These are phyloP conservation scores for Chalciporus sp. DNA, from an alignment of 1,284 basidiomycete species.

Conservation along the genomic window DNA sequence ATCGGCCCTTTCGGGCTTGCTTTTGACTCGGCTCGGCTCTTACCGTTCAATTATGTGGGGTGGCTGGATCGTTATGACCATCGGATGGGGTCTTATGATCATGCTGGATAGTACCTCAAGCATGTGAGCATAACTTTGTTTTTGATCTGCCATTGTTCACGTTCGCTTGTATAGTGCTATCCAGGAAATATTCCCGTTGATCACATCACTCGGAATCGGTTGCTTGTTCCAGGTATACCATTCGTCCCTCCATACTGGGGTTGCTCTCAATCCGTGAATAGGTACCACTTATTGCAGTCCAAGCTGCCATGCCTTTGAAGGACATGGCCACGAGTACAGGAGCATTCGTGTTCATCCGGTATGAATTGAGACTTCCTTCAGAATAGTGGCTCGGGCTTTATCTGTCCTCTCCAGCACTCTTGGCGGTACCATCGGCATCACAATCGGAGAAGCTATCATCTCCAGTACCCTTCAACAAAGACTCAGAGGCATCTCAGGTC, in stretches of 20 bases:
- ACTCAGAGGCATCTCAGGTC: constrained; percentile 48
- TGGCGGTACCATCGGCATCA: constrained; percentile 43
- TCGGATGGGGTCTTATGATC: constrained; percentile 41
- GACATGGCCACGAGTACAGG: constrained; percentile 48
- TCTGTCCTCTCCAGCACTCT: constrained; percentile 25
- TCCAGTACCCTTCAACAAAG: constrained; percentile 46
- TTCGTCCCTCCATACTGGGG: background rate
- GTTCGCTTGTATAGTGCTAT: constrained; percentile 20
- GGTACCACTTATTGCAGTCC: constrained; percentile 40
- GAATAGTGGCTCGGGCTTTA: background rate
- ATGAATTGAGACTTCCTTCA: background rate
- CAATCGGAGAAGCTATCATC: constrained; percentile 35
- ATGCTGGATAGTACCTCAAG: constrained; percentile 35
- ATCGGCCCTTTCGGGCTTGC: constrained; percentile 38
- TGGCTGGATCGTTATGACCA: constrained; percentile 32
- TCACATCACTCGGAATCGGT: constrained; percentile 39
- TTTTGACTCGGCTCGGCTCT: constrained; percentile 38
- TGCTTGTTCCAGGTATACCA: constrained; percentile 38
- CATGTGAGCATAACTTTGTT: constrained; percentile 14
- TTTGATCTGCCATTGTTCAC: background rate
- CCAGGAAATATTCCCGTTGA: constrained; percentile 38
- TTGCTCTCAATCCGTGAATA: constrained; percentile 7
- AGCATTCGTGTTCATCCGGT: constrained; percentile 39
- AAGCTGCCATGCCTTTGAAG: constrained; percentile 48
- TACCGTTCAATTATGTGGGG: constrained; percentile 44